A percentile compares a stretch with the other conserved stretches of the same genome.
phyloP scores from a whole-genome alignment of 768 basidiomycete species.

The Boletus tomentosulus region DNA sequence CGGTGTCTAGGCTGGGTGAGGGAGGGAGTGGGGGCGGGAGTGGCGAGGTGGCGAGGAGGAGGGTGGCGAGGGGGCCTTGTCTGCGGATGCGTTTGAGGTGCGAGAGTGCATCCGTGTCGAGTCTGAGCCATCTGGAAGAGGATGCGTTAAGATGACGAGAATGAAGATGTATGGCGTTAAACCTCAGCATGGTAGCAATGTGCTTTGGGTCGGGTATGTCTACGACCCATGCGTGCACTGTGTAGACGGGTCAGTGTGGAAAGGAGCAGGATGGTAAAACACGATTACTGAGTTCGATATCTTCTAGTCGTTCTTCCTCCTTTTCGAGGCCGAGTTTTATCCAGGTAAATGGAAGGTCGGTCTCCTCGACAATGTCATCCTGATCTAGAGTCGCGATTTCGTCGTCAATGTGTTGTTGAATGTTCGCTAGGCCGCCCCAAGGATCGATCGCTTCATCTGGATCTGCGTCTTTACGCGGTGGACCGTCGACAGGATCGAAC shows the following conservation, averaged over 20 bases:
- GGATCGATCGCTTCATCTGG: conserved; percentile 4
- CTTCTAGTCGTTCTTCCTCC: conserved; percentile 56
- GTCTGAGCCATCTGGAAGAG: conserved; percentile 63
- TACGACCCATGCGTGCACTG: conserved; percentile 75
- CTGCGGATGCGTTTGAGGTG: conserved; percentile 80
- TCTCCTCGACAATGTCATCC: conserved; percentile 52
- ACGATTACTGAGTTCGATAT: conserved; percentile 39
- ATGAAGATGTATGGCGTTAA: not conserved
- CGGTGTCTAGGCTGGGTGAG: conserved; percentile 43
- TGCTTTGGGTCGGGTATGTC: conserved; percentile 61
- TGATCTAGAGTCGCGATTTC: too few relatives aligned
- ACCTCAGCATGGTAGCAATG: conserved; percentile 64
- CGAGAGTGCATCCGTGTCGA: conserved; percentile 58
- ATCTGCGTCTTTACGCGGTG: not conserved
- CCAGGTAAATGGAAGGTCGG: conserved; percentile 62
- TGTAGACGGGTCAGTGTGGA: not conserved
- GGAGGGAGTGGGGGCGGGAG: conserved; percentile 44
- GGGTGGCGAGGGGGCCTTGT: conserved; percentile 40
- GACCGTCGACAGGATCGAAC: conserved; percentile 46
- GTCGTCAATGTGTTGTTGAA: too few relatives aligned
- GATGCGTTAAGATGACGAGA: not conserved
- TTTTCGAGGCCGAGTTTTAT: conserved; percentile 54
- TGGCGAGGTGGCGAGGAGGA: conserved; percentile 48
- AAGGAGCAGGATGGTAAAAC: not conserved
- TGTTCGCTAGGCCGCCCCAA: conserved; percentile 3